Conservation (phyloP, 768 basidiomycete genomes). For the Collybia nuda region DNA sequence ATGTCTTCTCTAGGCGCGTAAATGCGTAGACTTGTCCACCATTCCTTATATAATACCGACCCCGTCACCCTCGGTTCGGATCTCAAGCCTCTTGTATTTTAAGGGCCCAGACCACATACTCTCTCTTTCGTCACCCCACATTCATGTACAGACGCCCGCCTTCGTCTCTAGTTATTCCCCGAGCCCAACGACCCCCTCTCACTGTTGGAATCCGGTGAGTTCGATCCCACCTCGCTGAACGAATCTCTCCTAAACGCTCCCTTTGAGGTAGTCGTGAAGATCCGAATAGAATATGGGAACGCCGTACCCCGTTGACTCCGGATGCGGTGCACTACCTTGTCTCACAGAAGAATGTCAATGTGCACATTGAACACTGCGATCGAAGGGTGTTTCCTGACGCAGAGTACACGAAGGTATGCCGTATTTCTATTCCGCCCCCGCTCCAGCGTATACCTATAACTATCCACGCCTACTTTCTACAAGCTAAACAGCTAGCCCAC, state of each 20-base stretch:
- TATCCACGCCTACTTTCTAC: background rate
- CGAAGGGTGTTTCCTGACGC: conserved; percentile 67
- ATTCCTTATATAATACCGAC: too few species aligned
- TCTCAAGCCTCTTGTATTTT: too few species aligned
- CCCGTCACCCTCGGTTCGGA: too few species aligned
- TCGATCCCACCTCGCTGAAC: background rate
- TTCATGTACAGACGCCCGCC: too few species aligned
- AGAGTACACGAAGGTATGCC: conserved; percentile 65
- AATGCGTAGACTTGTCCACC: too few species aligned
- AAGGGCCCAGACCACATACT: too few species aligned
- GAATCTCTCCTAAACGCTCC: background rate
- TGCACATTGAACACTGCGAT: conserved; percentile 76
- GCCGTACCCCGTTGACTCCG: conserved; percentile 82
- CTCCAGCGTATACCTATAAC: background rate
- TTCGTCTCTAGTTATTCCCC: too few species aligned
- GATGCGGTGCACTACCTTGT: conserved; percentile 65
- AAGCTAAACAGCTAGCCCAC: conserved; percentile 1
- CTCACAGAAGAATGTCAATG: conserved; percentile 51
- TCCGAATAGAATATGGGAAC: conserved; percentile 80
- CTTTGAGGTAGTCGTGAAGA: conserved; percentile 62
- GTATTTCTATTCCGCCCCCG: background rate
- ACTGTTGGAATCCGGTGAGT: conserved; percentile 31
- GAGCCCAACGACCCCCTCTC: conserved; percentile 6
- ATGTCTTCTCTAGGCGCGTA: too few species aligned
- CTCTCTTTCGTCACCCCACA: too few species aligned